A percentile compares a stretch with the other conserved stretches of the same genome.
These are phyloP conservation scores for Eimeria praecox DNA, from an alignment of 169 alveolate genomes.

Conservation along the genomic window DNA sequence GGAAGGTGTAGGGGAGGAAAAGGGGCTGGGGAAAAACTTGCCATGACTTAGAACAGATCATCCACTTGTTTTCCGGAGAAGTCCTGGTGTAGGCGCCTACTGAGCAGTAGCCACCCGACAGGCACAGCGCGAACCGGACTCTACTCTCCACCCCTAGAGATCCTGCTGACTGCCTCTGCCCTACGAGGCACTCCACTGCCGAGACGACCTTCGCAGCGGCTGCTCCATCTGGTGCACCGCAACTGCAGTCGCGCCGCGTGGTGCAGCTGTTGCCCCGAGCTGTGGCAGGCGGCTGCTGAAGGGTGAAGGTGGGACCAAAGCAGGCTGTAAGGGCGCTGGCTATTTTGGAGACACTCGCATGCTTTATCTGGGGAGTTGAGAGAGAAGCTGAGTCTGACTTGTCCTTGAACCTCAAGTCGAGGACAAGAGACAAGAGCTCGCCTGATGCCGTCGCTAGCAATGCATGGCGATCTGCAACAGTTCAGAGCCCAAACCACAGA, in stretches of 20 bases:
- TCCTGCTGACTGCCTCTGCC: slow-evolving; percentile 24
- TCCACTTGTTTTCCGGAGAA: slow-evolving; percentile 41
- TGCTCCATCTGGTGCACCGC: not conserved
- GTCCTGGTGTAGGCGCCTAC: slow-evolving; percentile 46
- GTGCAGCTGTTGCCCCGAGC: slow-evolving; percentile 26
- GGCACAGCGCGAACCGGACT: slow-evolving; percentile 35
- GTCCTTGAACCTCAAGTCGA: slow-evolving; percentile 26
- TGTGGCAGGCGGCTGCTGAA: slow-evolving; percentile 1
- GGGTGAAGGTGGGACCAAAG: slow-evolving; percentile 54
- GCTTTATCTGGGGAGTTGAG: slow-evolving; percentile 58
- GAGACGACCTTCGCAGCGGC: not conserved
- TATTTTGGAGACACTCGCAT: slow-evolving; percentile 77
- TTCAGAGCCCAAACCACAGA: not conserved
- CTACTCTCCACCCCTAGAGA: not conserved
- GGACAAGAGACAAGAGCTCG: slow-evolving; percentile 64
- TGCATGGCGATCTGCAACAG: slow-evolving; percentile 75
- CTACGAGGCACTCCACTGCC: slow-evolving; percentile 49
- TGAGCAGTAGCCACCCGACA: slow-evolving; percentile 62
- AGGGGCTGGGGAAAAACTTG: not conserved
- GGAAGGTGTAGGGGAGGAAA: not conserved
- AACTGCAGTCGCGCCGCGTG: not conserved
- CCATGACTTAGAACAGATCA: slow-evolving; percentile 37
- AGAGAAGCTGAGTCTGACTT: not conserved
- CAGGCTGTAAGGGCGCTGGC: slow-evolving; percentile 43
- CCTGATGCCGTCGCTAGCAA: slow-evolving; percentile 80